Evolutionary conservation across 2,329 filamentous ascomycete species (phyloP).

Genomic region (Cladosporium austrohemisphaericum): DNA sequence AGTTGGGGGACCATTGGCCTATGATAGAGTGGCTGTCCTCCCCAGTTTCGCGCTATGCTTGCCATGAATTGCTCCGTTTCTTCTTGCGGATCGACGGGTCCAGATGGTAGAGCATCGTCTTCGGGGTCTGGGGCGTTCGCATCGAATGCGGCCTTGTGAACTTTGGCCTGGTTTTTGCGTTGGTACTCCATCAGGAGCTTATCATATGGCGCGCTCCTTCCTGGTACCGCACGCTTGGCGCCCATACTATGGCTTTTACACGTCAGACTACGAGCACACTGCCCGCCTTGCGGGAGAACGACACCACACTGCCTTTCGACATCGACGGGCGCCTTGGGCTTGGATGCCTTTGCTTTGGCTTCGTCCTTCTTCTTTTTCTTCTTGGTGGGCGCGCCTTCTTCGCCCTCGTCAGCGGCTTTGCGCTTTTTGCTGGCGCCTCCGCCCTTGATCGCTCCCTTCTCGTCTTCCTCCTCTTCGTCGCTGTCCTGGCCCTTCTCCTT

Average conservation of each 20-base stretch:
- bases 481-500: slow-evolving; percentile 44
- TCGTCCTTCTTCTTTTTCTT: slow-evolving; percentile 68
- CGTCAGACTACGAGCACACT: slow-evolving; percentile 80
- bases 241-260: slow-evolving; percentile 93
- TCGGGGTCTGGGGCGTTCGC: slow-evolving; percentile 80
- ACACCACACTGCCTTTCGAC: slow-evolving; percentile 92
- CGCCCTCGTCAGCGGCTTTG: slow-evolving; percentile 51
- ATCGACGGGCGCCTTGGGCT: slow-evolving; percentile 85
- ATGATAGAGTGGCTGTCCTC: slow-evolving; percentile 71
- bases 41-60: slow-evolving; percentile 63
- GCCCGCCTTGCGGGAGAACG: slow-evolving; percentile 74
- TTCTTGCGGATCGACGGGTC: slow-evolving; percentile 88
- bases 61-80: slow-evolving; percentile 87
- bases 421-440: slow-evolving; percentile 39
- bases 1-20: slow-evolving; percentile 53
- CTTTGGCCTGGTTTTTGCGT: slow-evolving; percentile 98
- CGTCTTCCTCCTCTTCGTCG: slow-evolving; percentile 33
- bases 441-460: slow-evolving; percentile 29
- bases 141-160: slow-evolving; percentile 93
- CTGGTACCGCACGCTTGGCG: slow-evolving; percentile 82
- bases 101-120: slow-evolving; percentile 68
- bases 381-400: slow-evolving; percentile 72
- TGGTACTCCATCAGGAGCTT: slow-evolving; percentile 65
- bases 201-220: slow-evolving; percentile 81
- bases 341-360: slow-evolving; percentile 61